phyloP scores from a whole-genome alignment of 225 moss, liverwort and hornwort genomes.

The Polytrichum commune region DNA sequence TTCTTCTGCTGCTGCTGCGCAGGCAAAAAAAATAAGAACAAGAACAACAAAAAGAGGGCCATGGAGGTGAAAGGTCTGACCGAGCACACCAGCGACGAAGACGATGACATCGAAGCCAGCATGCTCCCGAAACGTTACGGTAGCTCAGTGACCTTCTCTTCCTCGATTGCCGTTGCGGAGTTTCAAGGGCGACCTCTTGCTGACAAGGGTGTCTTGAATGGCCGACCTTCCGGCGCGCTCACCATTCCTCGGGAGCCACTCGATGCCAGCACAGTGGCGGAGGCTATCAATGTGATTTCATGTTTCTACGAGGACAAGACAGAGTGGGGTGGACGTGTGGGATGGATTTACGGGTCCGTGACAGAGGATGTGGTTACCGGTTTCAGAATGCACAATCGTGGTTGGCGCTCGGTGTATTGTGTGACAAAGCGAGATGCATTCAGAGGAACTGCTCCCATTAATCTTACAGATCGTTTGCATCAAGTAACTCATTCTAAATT shows the following conservation, averaged over 20 bases:
- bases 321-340: constrained; percentile 87
- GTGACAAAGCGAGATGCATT: constrained; percentile 91
- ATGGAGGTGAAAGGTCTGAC: constrained; percentile 45
- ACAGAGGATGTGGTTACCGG: constrained; percentile 99
- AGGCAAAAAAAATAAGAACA: constrained; percentile 41
- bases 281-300: constrained; percentile 90
- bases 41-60: constrained; percentile 37
- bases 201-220: constrained; percentile 66
- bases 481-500: constrained; percentile 33
- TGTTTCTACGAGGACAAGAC: constrained; percentile 97
- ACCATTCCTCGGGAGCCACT: constrained; percentile 81
- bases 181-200: constrained; percentile 75
- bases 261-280: constrained; percentile 82
- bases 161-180: constrained; percentile 74
- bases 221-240: constrained; percentile 73
- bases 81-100: constrained; percentile 58
- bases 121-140: constrained; percentile 90
- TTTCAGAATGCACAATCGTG: constrained; percentile 99
- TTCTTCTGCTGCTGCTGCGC: constrained; percentile 42
- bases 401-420: constrained; percentile 89
- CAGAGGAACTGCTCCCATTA: constrained; percentile 90
- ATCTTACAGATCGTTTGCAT: constrained; percentile 93
- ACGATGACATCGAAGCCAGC: constrained; percentile 54
- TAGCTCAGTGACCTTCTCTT: constrained; percentile 58
- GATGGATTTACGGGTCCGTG: constrained; percentile 98